A percentile compares a stretch with the other conserved stretches of the same genome.
Evolutionary conservation across 1,284 basidiomycete species (phyloP).

Genomic region (Trichosporon sp.): DNA sequence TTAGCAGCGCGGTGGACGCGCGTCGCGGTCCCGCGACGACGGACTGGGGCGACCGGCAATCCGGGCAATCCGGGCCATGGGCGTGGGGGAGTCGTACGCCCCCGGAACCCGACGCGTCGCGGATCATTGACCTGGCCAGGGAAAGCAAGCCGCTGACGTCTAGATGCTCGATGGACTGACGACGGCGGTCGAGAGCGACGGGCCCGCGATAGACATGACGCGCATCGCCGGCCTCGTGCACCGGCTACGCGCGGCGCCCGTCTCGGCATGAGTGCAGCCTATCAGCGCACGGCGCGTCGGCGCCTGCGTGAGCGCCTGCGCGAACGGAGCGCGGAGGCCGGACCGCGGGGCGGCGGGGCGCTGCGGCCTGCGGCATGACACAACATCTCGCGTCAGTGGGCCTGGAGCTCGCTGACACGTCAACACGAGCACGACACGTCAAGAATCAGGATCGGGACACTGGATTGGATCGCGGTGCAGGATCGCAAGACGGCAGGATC

Average conservation of each 20-base stretch:
- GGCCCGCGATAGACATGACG: slow-evolving; percentile 74
- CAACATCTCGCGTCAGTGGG: not conserved
- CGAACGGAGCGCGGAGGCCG: not conserved
- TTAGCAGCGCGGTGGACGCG: slow-evolving; percentile 24
- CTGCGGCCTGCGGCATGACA: not conserved
- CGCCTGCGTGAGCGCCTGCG: too few species aligned
- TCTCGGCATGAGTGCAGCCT: slow-evolving; percentile 10
- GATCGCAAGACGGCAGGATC: too few species aligned
- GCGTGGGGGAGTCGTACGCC: not conserved
- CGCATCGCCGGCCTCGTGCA: slow-evolving; percentile 81
- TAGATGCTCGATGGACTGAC: slow-evolving; percentile 84
- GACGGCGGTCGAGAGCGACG: slow-evolving; percentile 82
- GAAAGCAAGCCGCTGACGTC: slow-evolving; percentile 4
- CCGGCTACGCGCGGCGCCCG: slow-evolving; percentile 28
- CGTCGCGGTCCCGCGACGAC: not conserved
- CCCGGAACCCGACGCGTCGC: not conserved
- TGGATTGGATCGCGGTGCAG: not conserved
- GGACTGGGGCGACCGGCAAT: not conserved
- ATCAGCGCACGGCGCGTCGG: not conserved
- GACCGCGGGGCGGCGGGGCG: not conserved
- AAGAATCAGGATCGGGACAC: not conserved
- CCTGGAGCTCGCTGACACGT: not conserved
- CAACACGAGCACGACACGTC: not conserved
- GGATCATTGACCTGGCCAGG: not conserved
- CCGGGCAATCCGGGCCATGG: slow-evolving; percentile 1